Evolutionary conservation across 805 yeast species (phyloP), one percentile per base, ranked within the genome.

Genomic region (Ascoidea tarda): DNA sequence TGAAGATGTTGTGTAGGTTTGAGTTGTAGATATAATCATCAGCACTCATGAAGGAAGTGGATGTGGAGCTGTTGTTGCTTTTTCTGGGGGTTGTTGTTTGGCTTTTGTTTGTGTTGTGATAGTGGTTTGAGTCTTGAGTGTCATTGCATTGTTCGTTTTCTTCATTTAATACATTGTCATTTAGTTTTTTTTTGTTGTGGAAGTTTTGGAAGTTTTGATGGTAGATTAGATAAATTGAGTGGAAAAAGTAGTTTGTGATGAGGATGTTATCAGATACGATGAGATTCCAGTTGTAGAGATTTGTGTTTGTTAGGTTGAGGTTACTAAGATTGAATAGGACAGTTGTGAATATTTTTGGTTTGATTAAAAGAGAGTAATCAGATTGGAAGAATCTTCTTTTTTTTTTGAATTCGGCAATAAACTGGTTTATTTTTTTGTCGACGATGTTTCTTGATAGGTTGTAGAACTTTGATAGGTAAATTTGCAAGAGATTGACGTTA

Each of bases 391-490:
- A 12, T n/a, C 16, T 16, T 51, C 50, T 44, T 51, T 51, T 33
- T 46, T 28, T 31, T 12, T 5, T 48, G 14, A 48, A 48, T 47
- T 47, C 16, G 5, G 21, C n/a, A 28, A 8, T 6, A 6, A 14
- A 12, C 16, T 21, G n/a, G 8, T 47, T 16, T 33, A 31, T 16
- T 31, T 31, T 14, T 16, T 32, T 38, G 6, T 50, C 28, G 4
- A 54, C 52, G 10, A 53, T 49, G 38, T 32, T 51, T 54, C 77
- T 58, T 4, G 63, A 49, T 16, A 61, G 55, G 14, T 62, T 55
- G 53, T 72, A 74, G 21, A 68, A 56, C 5, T 54, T 51, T 53
- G 64, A 61, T 51, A 74, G 63, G 4, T 63, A 54, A 2, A 32
- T 47, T 54, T 68, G 68, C 48, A 74, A 59, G 1, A 56, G 58